These are phyloP conservation scores for Thelonectria olida DNA, from an alignment of 2,329 filamentous ascomycete genomes.

Conservation along the genomic window DNA sequence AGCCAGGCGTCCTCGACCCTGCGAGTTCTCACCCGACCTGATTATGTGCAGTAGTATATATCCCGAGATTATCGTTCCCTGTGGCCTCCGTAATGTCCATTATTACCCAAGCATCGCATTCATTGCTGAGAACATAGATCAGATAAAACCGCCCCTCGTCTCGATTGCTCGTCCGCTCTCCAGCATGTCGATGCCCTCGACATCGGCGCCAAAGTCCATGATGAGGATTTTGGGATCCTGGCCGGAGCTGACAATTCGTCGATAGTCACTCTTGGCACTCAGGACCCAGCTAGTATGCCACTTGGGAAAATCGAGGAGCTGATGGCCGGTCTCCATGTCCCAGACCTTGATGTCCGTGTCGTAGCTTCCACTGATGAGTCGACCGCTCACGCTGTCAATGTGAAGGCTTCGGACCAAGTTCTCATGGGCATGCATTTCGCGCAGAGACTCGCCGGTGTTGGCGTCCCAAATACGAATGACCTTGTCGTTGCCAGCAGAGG, in stretches of 20 bases:
- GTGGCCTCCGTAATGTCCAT: constrained; percentile 1
- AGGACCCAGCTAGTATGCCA: constrained; percentile 98
- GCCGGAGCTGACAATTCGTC: constrained; percentile 91
- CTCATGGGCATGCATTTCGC: constrained; percentile 83
- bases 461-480: constrained; percentile 97
- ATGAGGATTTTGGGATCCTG: constrained; percentile 93
- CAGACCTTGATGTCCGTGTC: constrained; percentile 96
- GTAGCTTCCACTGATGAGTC: constrained; percentile 92
- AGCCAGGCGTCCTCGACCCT: constrained; percentile 12
- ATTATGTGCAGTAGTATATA: constrained; percentile 18
- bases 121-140: constrained; percentile 6
- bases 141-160: constrained; percentile 39
- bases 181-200: constrained; percentile 67
- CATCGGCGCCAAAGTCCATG: constrained; percentile 83
- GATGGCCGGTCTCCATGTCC: constrained; percentile 81
- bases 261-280: constrained; percentile 94
- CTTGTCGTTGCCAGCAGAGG: constrained; percentile 94
- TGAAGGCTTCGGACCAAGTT: constrained; percentile 90
- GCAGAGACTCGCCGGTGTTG: constrained; percentile 84
- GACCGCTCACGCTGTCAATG: constrained; percentile 85
- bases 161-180: constrained; percentile 52
- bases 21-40: constrained; percentile 11
- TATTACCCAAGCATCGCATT: constrained; percentile 4
- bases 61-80: constrained; percentile 14
- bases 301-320: constrained; percentile 86